Base-by-base conservation (phyloP, 257 asterid species). In the Rauvolfia tetraphylla region DNA sequence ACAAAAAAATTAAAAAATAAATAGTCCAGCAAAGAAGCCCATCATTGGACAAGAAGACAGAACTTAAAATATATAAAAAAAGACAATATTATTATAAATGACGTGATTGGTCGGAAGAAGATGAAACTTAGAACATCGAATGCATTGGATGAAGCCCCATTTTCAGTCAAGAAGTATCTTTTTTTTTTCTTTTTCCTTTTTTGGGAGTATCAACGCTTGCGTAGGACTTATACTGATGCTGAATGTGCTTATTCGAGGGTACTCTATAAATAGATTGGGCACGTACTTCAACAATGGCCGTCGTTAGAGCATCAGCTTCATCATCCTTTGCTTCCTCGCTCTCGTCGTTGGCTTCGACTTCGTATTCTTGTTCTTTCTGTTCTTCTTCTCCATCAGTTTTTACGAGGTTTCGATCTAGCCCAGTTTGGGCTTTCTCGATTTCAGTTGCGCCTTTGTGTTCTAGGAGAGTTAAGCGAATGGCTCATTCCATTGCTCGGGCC, bases 401-500 rank as follows among this genome's bases (percentile, higher is more conserved):
- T 42, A 33, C 87, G 58, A 83, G 75, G 79, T 86, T 83, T 23
- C 73, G 66, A 76, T 81, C 82, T 46, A 62, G 72, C 3, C 78
- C 86, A 31, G 33, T 58, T 65, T 80, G 76, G 79, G 71, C 49
- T 36, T 68, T 86, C 51, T 82, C 86, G 0, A 15, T 80, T 44
- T 63, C 87, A 6, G 75, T 81, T 39, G 17, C 75, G 27, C 87
- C 90, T 22, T 38, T 81, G 75, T 62, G 75, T 54, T 82, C 76
- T 42, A 59, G 84, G 44, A 84, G 84, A 79, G 57, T 78, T 18
- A 86, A 77, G 17, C 77, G 87, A 7, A 86, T 84, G 88, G 87
- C 87, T 73, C 85, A 86, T 53, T 76, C 85, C 65, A 57, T 82
- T 53, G 84, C 90, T 49, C 46, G 74, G 69, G 88, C 85, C 79